Evolutionary conservation across 78 protist genomes (phyloP).

Genomic region (Dictyostelium brefeldianum): DNA sequence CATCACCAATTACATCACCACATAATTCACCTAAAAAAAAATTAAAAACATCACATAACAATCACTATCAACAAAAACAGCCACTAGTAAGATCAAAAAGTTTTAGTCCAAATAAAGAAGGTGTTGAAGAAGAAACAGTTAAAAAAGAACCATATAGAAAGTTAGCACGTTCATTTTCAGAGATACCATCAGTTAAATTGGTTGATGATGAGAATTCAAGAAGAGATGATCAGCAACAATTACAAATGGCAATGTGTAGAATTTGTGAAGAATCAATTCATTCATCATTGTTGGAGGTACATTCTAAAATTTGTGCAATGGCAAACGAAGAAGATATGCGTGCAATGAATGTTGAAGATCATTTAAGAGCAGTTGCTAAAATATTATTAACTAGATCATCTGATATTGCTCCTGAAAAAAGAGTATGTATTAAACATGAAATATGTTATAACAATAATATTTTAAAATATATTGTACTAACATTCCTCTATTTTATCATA

Average conservation of each 20-base stretch:
- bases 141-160: constrained; percentile 24
- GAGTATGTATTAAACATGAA: constrained; percentile 1
- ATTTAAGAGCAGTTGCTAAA: constrained; percentile 65
- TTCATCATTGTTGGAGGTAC: constrained; percentile 61
- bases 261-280: constrained; percentile 81
- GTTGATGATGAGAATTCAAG: not conserved
- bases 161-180: constrained; percentile 69
- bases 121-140: not conserved
- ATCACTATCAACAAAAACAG: not conserved
- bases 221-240: not conserved
- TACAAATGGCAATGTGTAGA: constrained; percentile 77
- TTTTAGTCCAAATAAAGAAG: constrained; percentile 63
- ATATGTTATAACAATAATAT: not conserved
- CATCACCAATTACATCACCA: not conserved
- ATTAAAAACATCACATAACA: not conserved
- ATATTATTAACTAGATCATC: constrained; percentile 56
- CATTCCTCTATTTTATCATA: not conserved
- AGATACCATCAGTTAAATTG: constrained; percentile 46
- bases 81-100: constrained; percentile 75
- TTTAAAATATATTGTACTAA: not conserved
- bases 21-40: not conserved
- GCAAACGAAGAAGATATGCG: constrained; percentile 82
- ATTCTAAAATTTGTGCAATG: constrained; percentile 82
- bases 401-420: constrained; percentile 38
- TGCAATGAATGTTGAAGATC: constrained; percentile 81